Evolutionary conservation across 495 filamentous ascomycete genomes (phyloP).

Genomic region (Podospora comata): DNA sequence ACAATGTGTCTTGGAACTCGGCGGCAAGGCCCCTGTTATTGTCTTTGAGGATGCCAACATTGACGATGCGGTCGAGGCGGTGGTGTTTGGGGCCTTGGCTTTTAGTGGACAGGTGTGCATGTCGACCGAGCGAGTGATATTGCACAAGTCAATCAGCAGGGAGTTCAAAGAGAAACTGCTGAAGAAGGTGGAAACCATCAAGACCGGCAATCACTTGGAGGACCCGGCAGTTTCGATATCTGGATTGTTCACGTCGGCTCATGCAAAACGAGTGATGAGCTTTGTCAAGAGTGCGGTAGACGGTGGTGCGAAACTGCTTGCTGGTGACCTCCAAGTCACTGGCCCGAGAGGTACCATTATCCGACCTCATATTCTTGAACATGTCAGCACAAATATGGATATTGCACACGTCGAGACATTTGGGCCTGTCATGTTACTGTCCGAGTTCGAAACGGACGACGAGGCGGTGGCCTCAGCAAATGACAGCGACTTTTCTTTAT

Average conservation of each 20-base stretch:
- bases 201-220: slow-evolving; percentile 37
- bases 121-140: slow-evolving; percentile 37
- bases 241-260: slow-evolving; percentile 51
- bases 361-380: slow-evolving; percentile 32
- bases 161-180: slow-evolving; percentile 30
- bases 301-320: slow-evolving; percentile 31
- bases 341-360: slow-evolving; percentile 32
- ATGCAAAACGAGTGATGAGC: slow-evolving; percentile 54
- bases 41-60: slow-evolving; percentile 36
- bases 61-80: slow-evolving; percentile 35
- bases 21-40: slow-evolving; percentile 37
- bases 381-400: slow-evolving; percentile 31
- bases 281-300: slow-evolving; percentile 55
- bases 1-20: slow-evolving; percentile 48
- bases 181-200: slow-evolving; percentile 21
- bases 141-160: slow-evolving; percentile 28
- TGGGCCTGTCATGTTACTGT: slow-evolving; percentile 34
- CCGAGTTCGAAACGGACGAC: slow-evolving; percentile 30
- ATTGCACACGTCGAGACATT: slow-evolving; percentile 36
- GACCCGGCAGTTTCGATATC: slow-evolving; percentile 44
- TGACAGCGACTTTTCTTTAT: slow-evolving; percentile 34
- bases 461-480: slow-evolving; percentile 37
- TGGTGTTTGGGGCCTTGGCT: slow-evolving; percentile 31
- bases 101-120: slow-evolving; percentile 39
- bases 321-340: slow-evolving; percentile 27